phyloP scores from a whole-genome alignment of 805 yeast species.

The Saccharomycopsis guyanensis region DNA sequence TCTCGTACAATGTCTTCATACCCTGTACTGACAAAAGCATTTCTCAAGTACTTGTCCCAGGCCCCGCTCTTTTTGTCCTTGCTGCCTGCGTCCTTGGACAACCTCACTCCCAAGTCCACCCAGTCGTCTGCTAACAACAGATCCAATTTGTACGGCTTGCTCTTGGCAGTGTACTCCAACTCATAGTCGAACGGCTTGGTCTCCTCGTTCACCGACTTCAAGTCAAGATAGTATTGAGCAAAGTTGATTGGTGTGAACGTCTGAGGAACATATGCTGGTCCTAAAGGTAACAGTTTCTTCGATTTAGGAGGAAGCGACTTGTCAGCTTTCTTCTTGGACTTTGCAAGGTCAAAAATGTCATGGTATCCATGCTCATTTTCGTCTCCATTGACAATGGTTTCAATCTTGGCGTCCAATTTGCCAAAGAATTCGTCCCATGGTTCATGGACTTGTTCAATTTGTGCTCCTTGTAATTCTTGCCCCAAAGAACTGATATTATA shows the following conservation, averaged over 20 bases:
- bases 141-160: slow-evolving; percentile 45
- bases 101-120: slow-evolving; percentile 37
- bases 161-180: slow-evolving; percentile 64
- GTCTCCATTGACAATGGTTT: slow-evolving; percentile 18
- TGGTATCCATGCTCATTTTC: slow-evolving; percentile 6
- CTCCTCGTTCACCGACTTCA: slow-evolving; percentile 39
- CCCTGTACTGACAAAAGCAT: slow-evolving; percentile 58
- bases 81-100: slow-evolving; percentile 16
- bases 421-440: slow-evolving; percentile 57
- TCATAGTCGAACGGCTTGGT: slow-evolving; percentile 45
- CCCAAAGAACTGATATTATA: slow-evolving; percentile 59
- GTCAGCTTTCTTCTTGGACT: slow-evolving; percentile 34
- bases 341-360: slow-evolving; percentile 15
- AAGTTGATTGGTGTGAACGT: slow-evolving; percentile 65
- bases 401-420: slow-evolving; percentile 34
- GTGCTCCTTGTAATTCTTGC: not conserved
- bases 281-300: slow-evolving; percentile 36
- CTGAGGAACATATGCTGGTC: slow-evolving; percentile 73
- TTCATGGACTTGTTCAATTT: slow-evolving; percentile 23
- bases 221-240: slow-evolving; percentile 68
- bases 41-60: slow-evolving; percentile 51
- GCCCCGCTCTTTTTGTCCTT: slow-evolving; percentile 26
- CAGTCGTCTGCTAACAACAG: slow-evolving; percentile 55
- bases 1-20: slow-evolving; percentile 39
- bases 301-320: slow-evolving; percentile 48